Percentiles rank a stretch among this genome's conserved stretches.
These are phyloP conservation scores for Pythium utonaiense DNA, from an alignment of 352 stramenopile species.

Conservation along the genomic window DNA sequence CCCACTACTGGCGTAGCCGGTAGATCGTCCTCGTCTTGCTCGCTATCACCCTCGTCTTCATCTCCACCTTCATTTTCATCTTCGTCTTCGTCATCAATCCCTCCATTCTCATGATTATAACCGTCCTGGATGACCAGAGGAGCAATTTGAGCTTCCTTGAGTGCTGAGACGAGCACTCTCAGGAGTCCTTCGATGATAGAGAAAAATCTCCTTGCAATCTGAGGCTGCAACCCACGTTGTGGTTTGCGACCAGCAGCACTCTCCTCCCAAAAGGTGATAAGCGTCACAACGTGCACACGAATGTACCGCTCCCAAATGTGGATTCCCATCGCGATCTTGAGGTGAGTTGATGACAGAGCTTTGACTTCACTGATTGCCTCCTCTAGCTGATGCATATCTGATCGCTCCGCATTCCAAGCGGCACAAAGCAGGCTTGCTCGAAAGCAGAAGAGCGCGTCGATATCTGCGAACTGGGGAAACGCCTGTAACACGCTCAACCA, in stretches of 20 bases:
- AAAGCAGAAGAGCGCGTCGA: constrained; percentile 64
- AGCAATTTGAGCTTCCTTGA: constrained; percentile 11
- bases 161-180: constrained; percentile 31
- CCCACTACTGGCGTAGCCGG: constrained; percentile 36
- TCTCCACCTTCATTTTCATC: constrained; percentile 24
- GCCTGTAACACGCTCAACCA: constrained; percentile 48
- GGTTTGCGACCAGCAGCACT: constrained; percentile 59
- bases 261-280: constrained; percentile 84
- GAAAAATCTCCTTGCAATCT: constrained; percentile 76
- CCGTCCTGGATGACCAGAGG: constrained; percentile 5
- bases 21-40: constrained; percentile 21
- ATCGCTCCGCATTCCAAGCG: constrained; percentile 79
- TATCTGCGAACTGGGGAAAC: constrained; percentile 61
- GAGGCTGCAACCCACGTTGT: constrained; percentile 66
- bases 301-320: constrained; percentile 84
- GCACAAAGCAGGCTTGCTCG: constrained; percentile 57
- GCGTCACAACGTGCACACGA: constrained; percentile 71
- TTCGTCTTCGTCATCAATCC: constrained; percentile 26
- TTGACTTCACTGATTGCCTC: constrained; percentile 68
- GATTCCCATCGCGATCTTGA: constrained; percentile 61
- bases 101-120: neutral
- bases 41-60: constrained; percentile 26
- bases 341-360: constrained; percentile 27
- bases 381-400: constrained; percentile 81
- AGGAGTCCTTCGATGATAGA: constrained; percentile 68